Base-by-base conservation (phyloP, 2,329 filamentous ascomycete species). In the Annulohypoxylon truncatum region DNA sequence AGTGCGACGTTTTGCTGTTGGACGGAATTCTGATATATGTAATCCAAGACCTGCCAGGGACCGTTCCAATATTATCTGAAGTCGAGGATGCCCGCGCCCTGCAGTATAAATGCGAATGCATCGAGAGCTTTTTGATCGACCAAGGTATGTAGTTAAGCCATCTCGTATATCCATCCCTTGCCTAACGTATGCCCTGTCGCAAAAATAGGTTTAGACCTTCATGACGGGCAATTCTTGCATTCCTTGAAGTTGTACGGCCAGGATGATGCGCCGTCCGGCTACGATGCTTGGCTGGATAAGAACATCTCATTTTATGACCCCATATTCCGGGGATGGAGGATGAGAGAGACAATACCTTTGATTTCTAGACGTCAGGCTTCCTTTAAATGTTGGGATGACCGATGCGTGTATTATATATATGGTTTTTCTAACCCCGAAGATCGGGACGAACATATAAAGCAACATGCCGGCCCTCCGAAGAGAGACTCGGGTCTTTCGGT, bases 41-140 rank as follows among this genome's bases (percentile, higher is more conserved):
- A 52, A 60, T 31, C 6, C 33, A 73, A 83, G 82, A 81, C 57
- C 67, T 83, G 48, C 73, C 77, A 29, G 75, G 77, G 44, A 77
- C 76, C 66, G 73, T 83, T 50, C 81, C 82, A 22, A 77, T 81
- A 67, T 76, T 87, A 58, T 88, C 84, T 56, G 84, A 87, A 67
- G 80, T 82, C 22, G 86, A 88, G 75, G 86, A 88, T 74, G 86
- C 86, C 24, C 81, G 86, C 60, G 80, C 81, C 35, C 77, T 88
- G 56, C 86, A 88, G 74, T 86, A 88, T 71, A 83, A 83, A 69
- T 87, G 85, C 76, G 86, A 88, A 76, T 86, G 84, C 74, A 82
- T 88, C 58, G 85, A 88, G 72, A 79, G 79, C 54, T 82, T 81
- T 60, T 84, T 85, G 71, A 74, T 85, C 66, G 81, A 83, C 15